Conservation (phyloP, 2,329 filamentous ascomycete species). For the Neonectria magnoliae region DNA sequence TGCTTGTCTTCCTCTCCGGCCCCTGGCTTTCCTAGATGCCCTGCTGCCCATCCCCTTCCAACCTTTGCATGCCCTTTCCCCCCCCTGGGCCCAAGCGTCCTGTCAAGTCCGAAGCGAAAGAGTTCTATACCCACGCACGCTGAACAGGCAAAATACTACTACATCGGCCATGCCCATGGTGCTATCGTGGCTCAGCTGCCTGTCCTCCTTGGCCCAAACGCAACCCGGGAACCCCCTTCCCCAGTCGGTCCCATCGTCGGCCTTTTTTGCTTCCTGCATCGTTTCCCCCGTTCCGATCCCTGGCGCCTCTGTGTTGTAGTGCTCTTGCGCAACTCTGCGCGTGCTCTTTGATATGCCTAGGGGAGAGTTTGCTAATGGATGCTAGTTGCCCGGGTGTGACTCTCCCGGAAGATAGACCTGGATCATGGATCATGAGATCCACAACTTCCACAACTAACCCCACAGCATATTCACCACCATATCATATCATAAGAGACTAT, state of each 20-base stretch:
- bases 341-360: neutral
- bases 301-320: neutral
- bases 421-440: constrained; percentile 5
- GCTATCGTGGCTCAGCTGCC: constrained; percentile 30
- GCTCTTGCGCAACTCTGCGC: neutral
- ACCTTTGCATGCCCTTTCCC: neutral
- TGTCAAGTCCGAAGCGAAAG: constrained; percentile 32
- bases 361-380: neutral
- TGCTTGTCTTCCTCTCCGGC: neutral
- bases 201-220: constrained; percentile 20
- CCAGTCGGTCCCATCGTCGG: constrained; percentile 41
- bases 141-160: neutral
- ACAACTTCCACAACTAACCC: neutral
- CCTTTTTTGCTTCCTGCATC: constrained; percentile 35
- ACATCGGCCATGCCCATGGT: neutral
- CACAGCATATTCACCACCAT: neutral
- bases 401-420: constrained; percentile 6
- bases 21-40: constrained; percentile 11
- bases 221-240: constrained; percentile 31
- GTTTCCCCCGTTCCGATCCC: constrained; percentile 14
- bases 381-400: neutral
- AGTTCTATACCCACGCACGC: neutral
- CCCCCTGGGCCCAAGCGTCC: constrained; percentile 40
- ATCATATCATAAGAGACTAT: neutral
- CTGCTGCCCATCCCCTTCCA: neutral